Base-by-base conservation (phyloP, 306 rosid genomes). In the Rubus parviflorus region DNA sequence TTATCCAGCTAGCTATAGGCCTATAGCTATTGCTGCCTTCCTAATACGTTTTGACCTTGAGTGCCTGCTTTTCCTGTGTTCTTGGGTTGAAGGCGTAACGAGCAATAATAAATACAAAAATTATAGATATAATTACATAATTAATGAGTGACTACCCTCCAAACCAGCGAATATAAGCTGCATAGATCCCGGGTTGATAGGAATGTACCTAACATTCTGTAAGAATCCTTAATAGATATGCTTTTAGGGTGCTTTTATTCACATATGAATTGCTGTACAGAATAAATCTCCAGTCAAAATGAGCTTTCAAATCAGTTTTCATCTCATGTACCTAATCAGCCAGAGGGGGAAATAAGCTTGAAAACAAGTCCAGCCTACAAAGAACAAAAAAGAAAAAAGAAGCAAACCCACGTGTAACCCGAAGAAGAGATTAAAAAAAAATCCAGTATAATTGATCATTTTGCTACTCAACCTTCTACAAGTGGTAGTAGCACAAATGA, bases 291-390 rank as follows among this genome's bases (percentile, higher is more conserved):
- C 70, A 1, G 69, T 62, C 57, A 47, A 74, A 74, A 61, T 46
- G 78, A 74, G 70, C 45, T 45, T 74, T 46, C 78, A 74, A 74
- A 61, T 35, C 60, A 43, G 17, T 46, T 7, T 56, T 45, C 15
- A 60, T 45, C 45, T 35, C 56, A 14, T 74, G 69, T 74, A 74
- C 43, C 42, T 58, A 74, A 23, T 62, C 46, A 61, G 70, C 53
- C 19, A 73, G 56, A 58, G 2, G 5, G 77, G 64, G 10, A 73
- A 68, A 5, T 35, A 57, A 58, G 19, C 77, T 42, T 14, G 54
- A 43, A 37, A 74, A 61, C 37, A 74, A 74, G 23, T 43, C 56
- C 68, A 23, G 45, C 42, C 15, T 4, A n/a, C 8, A 51, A 52
- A 15, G 9, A 4, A 37, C 15, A 42, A 52, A 42, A 52, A 38